Conservation (phyloP, 2,329 filamentous ascomycete genomes). For the Diaporthe sp. region DNA sequence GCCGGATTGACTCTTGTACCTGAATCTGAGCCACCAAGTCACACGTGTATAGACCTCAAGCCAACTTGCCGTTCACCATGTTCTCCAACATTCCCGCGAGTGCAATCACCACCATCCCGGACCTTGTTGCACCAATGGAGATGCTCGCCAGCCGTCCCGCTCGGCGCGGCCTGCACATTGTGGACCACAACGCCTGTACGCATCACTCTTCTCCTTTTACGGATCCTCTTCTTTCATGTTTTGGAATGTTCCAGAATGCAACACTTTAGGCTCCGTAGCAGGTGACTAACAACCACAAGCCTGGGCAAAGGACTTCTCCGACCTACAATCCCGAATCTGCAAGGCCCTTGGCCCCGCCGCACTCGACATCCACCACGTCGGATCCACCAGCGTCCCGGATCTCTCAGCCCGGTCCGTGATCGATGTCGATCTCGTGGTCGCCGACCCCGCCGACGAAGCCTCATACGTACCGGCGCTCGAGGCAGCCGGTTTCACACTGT, state of each 20-base stretch:
- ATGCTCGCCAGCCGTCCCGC: constrained; percentile 9
- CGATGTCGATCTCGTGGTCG: constrained; percentile 61
- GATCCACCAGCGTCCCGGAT: constrained; percentile 60
- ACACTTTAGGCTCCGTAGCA: no score
- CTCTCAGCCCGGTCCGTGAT: constrained; percentile 63
- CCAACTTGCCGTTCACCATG: neutral
- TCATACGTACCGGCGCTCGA: constrained; percentile 56
- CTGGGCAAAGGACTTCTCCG: neutral
- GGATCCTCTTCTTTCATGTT: no score
- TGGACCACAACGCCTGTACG: neutral
- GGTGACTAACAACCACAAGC: no score
- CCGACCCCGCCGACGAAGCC: constrained; percentile 51
- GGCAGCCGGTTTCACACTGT: constrained; percentile 55
- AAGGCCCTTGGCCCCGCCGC: constrained; percentile 47
- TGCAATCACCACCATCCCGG: neutral
- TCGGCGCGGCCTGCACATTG: constrained; percentile 8
- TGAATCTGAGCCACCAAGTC: neutral
- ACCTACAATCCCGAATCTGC: constrained; percentile 44
- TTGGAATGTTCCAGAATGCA: no score
- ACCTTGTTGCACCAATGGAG: neutral
- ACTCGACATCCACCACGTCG: constrained; percentile 55
- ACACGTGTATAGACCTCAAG: neutral
- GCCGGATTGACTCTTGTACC: neutral
- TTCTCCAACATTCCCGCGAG: neutral
- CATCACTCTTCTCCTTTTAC: no score